These are phyloP conservation scores for Trematosphaeria pertusa DNA, from an alignment of 2,329 filamentous ascomycete genomes.

Conservation along the genomic window DNA sequence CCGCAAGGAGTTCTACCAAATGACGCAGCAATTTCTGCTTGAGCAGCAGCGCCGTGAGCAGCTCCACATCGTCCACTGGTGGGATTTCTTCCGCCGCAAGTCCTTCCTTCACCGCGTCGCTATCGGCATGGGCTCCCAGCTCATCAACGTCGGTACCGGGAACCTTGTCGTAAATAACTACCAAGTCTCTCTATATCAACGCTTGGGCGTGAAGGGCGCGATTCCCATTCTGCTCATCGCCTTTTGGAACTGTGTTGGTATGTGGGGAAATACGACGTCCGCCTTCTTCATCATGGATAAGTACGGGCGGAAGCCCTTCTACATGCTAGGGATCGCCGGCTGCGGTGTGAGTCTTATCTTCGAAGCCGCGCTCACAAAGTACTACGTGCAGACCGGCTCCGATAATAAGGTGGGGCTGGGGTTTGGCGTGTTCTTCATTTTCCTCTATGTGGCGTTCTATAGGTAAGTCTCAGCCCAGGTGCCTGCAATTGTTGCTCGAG, in stretches of 20 bases:
- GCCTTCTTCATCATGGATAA: constrained; percentile 15
- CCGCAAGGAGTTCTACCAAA: constrained; percentile 13
- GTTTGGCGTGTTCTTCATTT: constrained; percentile 23
- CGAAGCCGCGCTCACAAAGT: constrained; percentile 14
- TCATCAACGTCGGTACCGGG: constrained; percentile 9
- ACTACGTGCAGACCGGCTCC: constrained; percentile 14
- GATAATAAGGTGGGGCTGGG: constrained; percentile 19
- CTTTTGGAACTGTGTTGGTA: constrained; percentile 17
- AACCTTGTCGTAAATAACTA: constrained; percentile 22
- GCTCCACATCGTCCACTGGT: constrained; percentile 3
- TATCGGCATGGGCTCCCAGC: constrained; percentile 8
- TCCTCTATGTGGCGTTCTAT: constrained; percentile 17
- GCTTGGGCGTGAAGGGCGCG: constrained; percentile 16
- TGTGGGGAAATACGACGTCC: constrained; percentile 15
- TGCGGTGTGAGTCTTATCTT: constrained; percentile 11
- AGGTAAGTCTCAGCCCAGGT: too few relatives aligned
- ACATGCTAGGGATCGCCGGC: constrained; percentile 10
- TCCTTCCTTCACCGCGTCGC: constrained; percentile 4
- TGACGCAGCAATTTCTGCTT: constrained; percentile 9
- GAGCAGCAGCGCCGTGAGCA: constrained; percentile 1
- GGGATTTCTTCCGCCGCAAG: constrained; percentile 4
- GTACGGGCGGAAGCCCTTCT: constrained; percentile 14
- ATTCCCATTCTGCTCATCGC: constrained; percentile 17
- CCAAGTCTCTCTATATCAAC: constrained; percentile 19
- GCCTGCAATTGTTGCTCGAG: too few relatives aligned